These are phyloP conservation scores for Flaveria sonorensis DNA, from an alignment of 129 eudicot genomes.

Conservation along the genomic window DNA sequence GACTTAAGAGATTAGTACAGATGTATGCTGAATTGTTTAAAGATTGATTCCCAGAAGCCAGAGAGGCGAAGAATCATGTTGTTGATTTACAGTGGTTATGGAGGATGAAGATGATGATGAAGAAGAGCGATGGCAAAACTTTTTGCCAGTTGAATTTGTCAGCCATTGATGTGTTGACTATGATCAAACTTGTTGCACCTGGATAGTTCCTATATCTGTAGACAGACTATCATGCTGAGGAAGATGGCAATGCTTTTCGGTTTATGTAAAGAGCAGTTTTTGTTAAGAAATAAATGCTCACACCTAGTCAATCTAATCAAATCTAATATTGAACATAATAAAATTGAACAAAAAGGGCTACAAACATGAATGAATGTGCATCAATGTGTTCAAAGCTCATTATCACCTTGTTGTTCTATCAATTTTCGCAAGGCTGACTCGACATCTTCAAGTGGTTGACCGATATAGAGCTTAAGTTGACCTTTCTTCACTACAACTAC, in stretches of 20 bases:
- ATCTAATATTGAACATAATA: neutral
- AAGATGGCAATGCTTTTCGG: too few relatives aligned
- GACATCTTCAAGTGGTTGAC: slow-evolving; percentile 77
- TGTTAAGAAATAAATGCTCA: slow-evolving; percentile 9
- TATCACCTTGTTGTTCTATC: slow-evolving; percentile 38
- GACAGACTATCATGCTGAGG: too few relatives aligned
- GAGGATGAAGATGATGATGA: neutral
- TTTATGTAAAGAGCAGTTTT: neutral
- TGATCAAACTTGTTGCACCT: slow-evolving; percentile 54
- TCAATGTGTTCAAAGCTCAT: neutral
- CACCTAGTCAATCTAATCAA: neutral
- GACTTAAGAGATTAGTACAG: too few relatives aligned
- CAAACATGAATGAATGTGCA: neutral
- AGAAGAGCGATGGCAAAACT: slow-evolving; percentile 75
- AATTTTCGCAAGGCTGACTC: slow-evolving; percentile 68
- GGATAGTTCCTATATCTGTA: too few relatives aligned
- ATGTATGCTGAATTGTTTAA: too few relatives aligned
- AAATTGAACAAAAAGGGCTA: slow-evolving; percentile 9
- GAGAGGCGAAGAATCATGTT: neutral
- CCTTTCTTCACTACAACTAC: slow-evolving; percentile 83
- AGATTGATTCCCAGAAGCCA: neutral
- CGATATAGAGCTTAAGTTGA: slow-evolving; percentile 72
- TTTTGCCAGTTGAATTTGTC: slow-evolving; percentile 84
- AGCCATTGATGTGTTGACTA: slow-evolving; percentile 72
- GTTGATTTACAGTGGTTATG: neutral